Conservation (phyloP, 1,284 basidiomycete species). For the Leccinum subspadiceum region DNA sequence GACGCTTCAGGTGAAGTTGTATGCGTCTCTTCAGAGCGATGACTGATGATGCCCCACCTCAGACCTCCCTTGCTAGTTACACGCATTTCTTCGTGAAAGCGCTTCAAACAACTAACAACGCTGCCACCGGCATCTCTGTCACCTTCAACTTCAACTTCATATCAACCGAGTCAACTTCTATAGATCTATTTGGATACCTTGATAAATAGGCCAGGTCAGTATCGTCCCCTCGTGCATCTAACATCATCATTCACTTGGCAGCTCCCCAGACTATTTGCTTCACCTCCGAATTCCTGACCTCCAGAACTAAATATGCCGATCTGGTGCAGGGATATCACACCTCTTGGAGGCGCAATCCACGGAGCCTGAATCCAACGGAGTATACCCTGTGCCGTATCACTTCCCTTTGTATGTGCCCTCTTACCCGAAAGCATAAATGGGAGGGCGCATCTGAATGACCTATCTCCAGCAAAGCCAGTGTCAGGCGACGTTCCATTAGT, state of each 20-base stretch:
- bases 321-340: neutral
- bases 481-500: slow-evolving; percentile 80
- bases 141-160: neutral
- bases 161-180: neutral
- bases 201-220: neutral
- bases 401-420: neutral
- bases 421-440: neutral
- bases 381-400: neutral
- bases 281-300: neutral
- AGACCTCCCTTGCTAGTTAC: neutral
- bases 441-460: neutral
- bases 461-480: slow-evolving; percentile 30
- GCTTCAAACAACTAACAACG: neutral
- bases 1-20: neutral
- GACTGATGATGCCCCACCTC: neutral
- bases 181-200: neutral
- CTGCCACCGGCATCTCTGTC: neutral
- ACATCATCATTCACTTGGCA: neutral
- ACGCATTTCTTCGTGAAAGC: neutral
- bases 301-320: neutral
- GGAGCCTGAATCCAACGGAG: neutral
- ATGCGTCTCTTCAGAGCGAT: neutral
- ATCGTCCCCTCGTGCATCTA: neutral
- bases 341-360: neutral
- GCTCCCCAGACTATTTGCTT: neutral